A percentile compares a stretch with the other conserved stretches of the same genome.
These are phyloP conservation scores for Cladophialophora exuberans DNA, from an alignment of 2,329 filamentous ascomycete species.

Conservation along the genomic window DNA sequence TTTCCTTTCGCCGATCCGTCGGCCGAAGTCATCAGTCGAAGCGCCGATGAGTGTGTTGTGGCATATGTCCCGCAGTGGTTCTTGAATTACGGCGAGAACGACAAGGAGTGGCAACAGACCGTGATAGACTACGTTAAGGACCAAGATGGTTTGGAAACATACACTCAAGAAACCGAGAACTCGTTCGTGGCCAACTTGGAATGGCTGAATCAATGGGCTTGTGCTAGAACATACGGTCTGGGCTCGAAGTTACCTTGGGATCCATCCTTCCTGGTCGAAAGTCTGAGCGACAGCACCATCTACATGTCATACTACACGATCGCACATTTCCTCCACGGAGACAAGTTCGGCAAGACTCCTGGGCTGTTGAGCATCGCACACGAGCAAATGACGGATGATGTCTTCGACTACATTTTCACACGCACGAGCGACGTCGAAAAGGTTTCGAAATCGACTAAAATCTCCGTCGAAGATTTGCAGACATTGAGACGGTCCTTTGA, in stretches of 20 bases:
- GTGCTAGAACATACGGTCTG: constrained; percentile 85
- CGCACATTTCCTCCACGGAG: constrained; percentile 71
- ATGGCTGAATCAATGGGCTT: constrained; percentile 97
- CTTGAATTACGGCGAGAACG: constrained; percentile 89
- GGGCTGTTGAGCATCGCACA: constrained; percentile 71
- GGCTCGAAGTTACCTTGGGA: constrained; percentile 97
- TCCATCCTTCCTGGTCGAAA: constrained; percentile 85
- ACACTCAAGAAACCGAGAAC: constrained; percentile 74
- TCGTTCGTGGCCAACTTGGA: constrained; percentile 82
- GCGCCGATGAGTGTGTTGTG: constrained; percentile 90
- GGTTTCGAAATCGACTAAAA: constrained; percentile 66
- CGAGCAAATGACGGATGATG: constrained; percentile 90
- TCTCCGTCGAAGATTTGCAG: constrained; percentile 73
- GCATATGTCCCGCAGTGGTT: constrained; percentile 97
- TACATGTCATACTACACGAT: constrained; percentile 72
- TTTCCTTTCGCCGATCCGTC: constrained; percentile 96
- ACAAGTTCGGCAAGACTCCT: constrained; percentile 78
- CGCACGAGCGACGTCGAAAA: constrained; percentile 71
- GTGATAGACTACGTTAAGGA: constrained; percentile 74
- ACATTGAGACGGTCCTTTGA: constrained; percentile 88
- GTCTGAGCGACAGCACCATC: constrained; percentile 86
- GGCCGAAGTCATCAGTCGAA: constrained; percentile 83
- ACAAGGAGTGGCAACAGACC: constrained; percentile 74
- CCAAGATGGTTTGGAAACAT: constrained; percentile 75
- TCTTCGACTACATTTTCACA: constrained; percentile 95